Evolutionary conservation across 352 stramenopile species (phyloP).

Genomic region (Globisporangium viniferum): DNA sequence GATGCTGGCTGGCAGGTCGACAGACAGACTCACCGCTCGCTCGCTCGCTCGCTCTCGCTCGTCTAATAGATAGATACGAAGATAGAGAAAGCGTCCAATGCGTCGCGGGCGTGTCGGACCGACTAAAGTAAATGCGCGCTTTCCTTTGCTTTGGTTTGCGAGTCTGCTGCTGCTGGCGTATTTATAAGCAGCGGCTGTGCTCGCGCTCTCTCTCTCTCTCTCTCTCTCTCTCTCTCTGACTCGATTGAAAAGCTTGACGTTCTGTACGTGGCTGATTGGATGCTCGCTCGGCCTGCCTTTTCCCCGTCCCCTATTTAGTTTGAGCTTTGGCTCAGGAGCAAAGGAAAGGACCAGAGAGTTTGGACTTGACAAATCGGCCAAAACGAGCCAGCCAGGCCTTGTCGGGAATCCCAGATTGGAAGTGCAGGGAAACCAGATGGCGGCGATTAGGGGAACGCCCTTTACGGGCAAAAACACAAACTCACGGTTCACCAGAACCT

Average conservation of each 20-base stretch:
- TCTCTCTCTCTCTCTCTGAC: conserved; percentile 2
- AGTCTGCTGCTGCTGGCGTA: not conserved
- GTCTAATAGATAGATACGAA: not conserved
- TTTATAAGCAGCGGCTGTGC: not conserved
- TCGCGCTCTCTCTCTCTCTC: not conserved
- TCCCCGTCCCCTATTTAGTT: not conserved
- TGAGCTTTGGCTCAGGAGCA: not conserved
- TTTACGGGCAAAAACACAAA: not conserved
- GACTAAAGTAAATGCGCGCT: not conserved
- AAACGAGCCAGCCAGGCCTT: not conserved
- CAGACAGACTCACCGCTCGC: not conserved
- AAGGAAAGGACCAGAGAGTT: not conserved
- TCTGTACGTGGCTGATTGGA: not conserved
- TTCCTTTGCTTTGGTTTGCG: not conserved
- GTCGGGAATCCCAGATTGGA: not conserved
- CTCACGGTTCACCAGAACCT: too few species aligned
- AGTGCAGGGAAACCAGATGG: not conserved
- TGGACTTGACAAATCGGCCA: not conserved
- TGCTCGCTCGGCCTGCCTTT: too few species aligned
- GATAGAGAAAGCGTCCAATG: not conserved
- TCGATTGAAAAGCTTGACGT: conserved; percentile 8
- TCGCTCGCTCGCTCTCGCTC: not conserved
- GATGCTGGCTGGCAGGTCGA: not conserved
- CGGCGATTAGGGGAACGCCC: not conserved
- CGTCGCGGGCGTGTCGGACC: not conserved